Percentiles rank a stretch among this genome's conserved stretches.
phyloP scores from a whole-genome alignment of 257 asterid species.

The Euphrasia confusa region DNA sequence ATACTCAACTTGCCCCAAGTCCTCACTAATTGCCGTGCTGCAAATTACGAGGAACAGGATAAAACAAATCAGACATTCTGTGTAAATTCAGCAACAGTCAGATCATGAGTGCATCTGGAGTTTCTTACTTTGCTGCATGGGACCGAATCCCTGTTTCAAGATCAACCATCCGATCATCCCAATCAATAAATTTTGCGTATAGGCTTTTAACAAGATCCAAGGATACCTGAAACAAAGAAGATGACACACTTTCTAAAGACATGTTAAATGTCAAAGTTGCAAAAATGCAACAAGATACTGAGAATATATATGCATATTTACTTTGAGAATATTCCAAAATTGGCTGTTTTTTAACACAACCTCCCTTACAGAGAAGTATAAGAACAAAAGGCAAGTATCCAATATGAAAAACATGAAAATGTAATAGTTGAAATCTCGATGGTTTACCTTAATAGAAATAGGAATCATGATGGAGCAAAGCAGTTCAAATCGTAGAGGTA shows the following conservation, averaged over 20 bases:
- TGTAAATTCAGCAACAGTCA: conserved; percentile 14
- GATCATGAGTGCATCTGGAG: conserved; percentile 23
- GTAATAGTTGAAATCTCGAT: conserved; percentile 19
- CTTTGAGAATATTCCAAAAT: neutral
- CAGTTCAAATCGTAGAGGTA: conserved; percentile 98
- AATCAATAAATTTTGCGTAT: conserved; percentile 93
- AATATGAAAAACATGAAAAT: conserved; percentile 17
- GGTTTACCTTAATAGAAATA: conserved; percentile 88
- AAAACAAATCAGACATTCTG: conserved; percentile 21
- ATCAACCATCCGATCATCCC: conserved; percentile 97
- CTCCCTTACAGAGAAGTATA: neutral
- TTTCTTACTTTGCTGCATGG: conserved; percentile 81
- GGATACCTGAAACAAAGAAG: conserved; percentile 61
- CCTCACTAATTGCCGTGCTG: conserved; percentile 99
- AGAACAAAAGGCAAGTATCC: neutral
- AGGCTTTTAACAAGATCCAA: conserved; percentile 93
- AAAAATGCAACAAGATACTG: conserved; percentile 18
- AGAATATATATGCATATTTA: neutral
- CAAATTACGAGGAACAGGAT: conserved; percentile 38
- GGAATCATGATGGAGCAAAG: conserved; percentile 99
- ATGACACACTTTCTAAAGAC: conserved; percentile 15
- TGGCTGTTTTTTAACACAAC: conserved; percentile 12
- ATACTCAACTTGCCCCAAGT: conserved; percentile 99
- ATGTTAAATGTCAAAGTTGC: conserved; percentile 14
- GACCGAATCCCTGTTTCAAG: conserved; percentile 70